Evolutionary conservation across 208 protist genomes (phyloP).

Genomic region (Trypanosoma brucei): DNA sequence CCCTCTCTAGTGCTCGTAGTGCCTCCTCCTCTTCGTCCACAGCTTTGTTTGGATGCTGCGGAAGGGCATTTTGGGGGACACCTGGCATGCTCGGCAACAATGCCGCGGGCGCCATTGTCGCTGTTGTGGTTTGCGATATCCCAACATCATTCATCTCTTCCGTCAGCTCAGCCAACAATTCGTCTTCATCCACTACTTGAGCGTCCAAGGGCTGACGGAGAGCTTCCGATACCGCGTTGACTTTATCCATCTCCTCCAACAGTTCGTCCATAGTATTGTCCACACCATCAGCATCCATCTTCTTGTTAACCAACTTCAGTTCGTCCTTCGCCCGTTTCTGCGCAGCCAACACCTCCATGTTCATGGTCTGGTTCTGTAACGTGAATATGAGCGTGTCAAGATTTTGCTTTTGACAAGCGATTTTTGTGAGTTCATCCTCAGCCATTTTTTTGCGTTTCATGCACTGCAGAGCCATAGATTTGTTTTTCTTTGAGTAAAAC

Average conservation of each 20-base stretch:
- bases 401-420: constrained; percentile 70
- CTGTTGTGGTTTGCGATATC: constrained; percentile 10
- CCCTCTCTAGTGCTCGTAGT: constrained; percentile 58
- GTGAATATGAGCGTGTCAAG: constrained; percentile 83
- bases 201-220: constrained; percentile 75
- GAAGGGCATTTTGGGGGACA: constrained; percentile 19
- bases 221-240: constrained; percentile 80
- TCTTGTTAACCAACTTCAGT: constrained; percentile 76
- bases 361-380: constrained; percentile 85
- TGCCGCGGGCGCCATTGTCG: constrained; percentile 28
- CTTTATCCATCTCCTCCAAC: constrained; percentile 88
- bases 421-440: constrained; percentile 73
- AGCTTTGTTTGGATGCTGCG: constrained; percentile 26
- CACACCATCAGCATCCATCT: constrained; percentile 84
- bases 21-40: constrained; percentile 74
- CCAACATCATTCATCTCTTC: constrained; percentile 44
- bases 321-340: constrained; percentile 68
- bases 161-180: constrained; percentile 80
- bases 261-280: constrained; percentile 88
- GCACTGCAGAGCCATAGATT: constrained; percentile 71
- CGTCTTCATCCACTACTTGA: constrained; percentile 80
- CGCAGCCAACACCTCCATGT: constrained; percentile 76
- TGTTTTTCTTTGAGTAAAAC: constrained; percentile 84
- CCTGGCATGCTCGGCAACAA: constrained; percentile 27
- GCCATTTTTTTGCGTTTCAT: constrained; percentile 92